phyloP scores from a whole-genome alignment of 257 asterid species.

The Solanum chiquidenum region DNA sequence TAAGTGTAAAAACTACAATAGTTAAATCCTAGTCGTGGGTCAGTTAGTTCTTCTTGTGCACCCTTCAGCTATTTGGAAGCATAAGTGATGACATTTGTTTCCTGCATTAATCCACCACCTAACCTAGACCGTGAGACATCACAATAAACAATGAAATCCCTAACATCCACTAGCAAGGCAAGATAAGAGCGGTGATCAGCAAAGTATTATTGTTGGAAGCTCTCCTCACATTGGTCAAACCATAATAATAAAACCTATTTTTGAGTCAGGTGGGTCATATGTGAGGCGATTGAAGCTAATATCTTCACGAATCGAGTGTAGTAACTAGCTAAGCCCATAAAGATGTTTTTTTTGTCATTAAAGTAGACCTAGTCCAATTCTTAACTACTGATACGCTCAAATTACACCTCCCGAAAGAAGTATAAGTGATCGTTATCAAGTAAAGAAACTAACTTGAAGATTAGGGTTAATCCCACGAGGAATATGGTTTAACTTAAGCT shows the following conservation, averaged over 20 bases:
- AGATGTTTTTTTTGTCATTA: background rate
- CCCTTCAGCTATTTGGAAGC: background rate
- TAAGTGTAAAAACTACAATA: background rate
- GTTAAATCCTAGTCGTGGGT: background rate
- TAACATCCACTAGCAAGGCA: background rate
- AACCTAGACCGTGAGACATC: background rate
- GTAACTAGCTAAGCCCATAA: background rate
- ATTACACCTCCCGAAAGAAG: no score
- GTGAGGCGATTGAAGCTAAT: background rate
- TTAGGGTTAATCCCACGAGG: no score
- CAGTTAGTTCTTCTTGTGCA: background rate
- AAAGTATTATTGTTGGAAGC: background rate
- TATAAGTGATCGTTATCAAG: no score
- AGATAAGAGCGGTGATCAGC: background rate
- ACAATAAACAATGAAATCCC: background rate
- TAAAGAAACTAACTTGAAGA: no score
- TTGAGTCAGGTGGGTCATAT: no score
- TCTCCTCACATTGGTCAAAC: background rate
- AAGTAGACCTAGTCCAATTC: background rate
- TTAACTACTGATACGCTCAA: no score
- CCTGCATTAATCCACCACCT: background rate
- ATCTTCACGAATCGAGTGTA: background rate
- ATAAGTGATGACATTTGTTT: background rate
- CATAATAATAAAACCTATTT: no score
- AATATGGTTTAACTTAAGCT: no score